Base-by-base conservation (phyloP, 768 basidiomycete genomes). In the Rhodotorula sphaerocarpa region DNA sequence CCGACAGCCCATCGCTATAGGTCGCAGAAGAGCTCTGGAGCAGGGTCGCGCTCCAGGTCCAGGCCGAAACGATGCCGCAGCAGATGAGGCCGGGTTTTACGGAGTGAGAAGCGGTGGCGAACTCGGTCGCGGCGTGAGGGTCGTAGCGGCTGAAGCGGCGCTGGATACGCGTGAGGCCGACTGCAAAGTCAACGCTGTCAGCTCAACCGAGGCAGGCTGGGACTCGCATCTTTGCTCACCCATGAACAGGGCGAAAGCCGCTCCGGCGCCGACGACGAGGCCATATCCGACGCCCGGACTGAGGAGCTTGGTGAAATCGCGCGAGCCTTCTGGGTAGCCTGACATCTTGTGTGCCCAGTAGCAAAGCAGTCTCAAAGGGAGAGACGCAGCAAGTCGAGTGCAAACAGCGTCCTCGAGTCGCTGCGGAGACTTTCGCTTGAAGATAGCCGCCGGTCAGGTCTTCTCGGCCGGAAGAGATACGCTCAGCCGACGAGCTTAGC, bases 1-100 rank as follows among this genome's bases (percentile, higher is more conserved):
- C 89, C 7, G 82, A 84, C 63, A 91, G 84, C 14, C 86, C 90
- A 70, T 83, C 89, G 71, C 86, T 85, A 75, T 92, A 95, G 0
- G 84, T 88, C 12, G 88, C 83, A 0, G 87, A 86, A 57, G 85
- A 87, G 34, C 84, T 85, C 81, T 89, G 87, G 3, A 89, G 78
- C 82, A 54, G 61, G 18, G 75, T 59, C 7, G 70, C 48, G 15
- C 34, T 28, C 59, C 59, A 61, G 3, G 65, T 66, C 65, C 65
- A 66, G 2, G 60, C 60, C 0, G 53, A 59, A 3, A 66, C 58
- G 62, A 95, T 92, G 3, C 91, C 91, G 33, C 88, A 83, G 0
- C 90, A 90, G 61, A 95, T 91, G 48, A 96, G 79, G 18, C 91
- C 91, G 12, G 92, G 89, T 69, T 91, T 91, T 57, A 93, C 82